Percentiles rank a stretch among this genome's conserved stretches.
phyloP scores from a whole-genome alignment of 106 monocot genomes.

The Platanthera guangdongensis region DNA sequence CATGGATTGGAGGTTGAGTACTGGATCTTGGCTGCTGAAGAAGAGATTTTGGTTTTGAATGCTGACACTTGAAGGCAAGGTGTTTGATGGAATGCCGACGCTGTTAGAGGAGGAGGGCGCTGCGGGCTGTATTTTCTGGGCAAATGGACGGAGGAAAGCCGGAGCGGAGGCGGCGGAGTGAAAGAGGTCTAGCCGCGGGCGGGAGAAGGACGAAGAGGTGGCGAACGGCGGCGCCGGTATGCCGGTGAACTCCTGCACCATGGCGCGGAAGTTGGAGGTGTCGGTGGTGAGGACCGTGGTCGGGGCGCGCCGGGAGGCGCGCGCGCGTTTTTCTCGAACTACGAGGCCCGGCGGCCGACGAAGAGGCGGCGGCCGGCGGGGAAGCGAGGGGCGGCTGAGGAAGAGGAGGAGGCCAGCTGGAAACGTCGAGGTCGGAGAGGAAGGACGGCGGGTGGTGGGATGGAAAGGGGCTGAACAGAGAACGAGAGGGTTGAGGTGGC shows the following conservation, averaged over 20 bases:
- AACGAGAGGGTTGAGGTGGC: not conserved
- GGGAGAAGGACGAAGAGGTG: constrained; percentile 16
- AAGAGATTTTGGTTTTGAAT: not conserved
- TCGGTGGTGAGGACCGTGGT: constrained; percentile 61
- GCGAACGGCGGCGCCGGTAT: constrained; percentile 39
- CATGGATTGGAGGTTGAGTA: not conserved
- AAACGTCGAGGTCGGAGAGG: not conserved
- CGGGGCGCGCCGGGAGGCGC: constrained; percentile 42
- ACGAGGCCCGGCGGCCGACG: constrained; percentile 1
- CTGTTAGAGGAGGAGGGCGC: not conserved
- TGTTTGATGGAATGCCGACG: constrained; percentile 1
- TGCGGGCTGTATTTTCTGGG: not conserved
- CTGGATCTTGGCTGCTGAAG: not conserved
- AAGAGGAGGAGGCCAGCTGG: not conserved
- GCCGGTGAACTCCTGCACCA: constrained; percentile 73
- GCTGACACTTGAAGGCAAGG: not conserved
- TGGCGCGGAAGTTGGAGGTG: constrained; percentile 61
- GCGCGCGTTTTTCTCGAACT: constrained; percentile 41
- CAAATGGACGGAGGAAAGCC: not conserved
- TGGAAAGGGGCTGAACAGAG: not conserved
- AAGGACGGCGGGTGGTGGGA: not conserved
- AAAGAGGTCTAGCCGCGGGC: constrained; percentile 25
- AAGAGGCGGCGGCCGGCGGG: not conserved
- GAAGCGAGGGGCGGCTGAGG: not conserved
- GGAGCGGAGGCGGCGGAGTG: constrained; percentile 4